Conservation (phyloP, 768 basidiomycete genomes). For the Mycena pura region DNA sequence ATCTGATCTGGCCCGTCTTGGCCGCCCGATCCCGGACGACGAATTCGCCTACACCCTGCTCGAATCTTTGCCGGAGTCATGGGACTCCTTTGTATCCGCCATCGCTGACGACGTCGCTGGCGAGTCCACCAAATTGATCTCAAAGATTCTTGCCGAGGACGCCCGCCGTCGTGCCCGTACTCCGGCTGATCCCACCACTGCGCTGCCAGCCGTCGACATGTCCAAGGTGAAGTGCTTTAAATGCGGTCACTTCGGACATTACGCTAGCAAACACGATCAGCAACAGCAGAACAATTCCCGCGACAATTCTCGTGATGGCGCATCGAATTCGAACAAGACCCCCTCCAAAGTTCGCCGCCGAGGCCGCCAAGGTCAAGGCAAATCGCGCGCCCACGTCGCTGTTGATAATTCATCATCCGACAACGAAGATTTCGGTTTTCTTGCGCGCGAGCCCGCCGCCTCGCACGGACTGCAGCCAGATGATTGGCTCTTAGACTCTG, state of each 20-base stretch:
- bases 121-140: constrained; percentile 27
- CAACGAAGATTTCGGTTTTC: constrained; percentile 19
- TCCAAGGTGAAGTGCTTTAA: constrained; percentile 12
- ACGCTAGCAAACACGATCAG: constrained; percentile 15
- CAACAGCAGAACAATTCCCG: not conserved
- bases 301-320: not conserved
- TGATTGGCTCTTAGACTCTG: constrained; percentile 26
- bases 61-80: constrained; percentile 40
- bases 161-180: constrained; percentile 5
- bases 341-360: not conserved
- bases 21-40: constrained; percentile 29
- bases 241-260: constrained; percentile 6
- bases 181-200: constrained; percentile 20
- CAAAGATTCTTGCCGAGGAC: constrained; percentile 30
- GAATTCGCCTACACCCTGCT: constrained; percentile 40
- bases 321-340: too few relatives aligned
- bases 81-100: constrained; percentile 37
- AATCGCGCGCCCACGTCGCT: constrained; percentile 11
- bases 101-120: constrained; percentile 22
- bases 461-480: constrained; percentile 5
- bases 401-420: not conserved
- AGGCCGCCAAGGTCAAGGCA: not conserved
- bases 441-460: not conserved
- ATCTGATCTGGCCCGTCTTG: constrained; percentile 32
- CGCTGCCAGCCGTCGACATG: constrained; percentile 23